phyloP scores from a whole-genome alignment of 2,329 filamentous ascomycete genomes.

The Pseudocercospora vitis region DNA sequence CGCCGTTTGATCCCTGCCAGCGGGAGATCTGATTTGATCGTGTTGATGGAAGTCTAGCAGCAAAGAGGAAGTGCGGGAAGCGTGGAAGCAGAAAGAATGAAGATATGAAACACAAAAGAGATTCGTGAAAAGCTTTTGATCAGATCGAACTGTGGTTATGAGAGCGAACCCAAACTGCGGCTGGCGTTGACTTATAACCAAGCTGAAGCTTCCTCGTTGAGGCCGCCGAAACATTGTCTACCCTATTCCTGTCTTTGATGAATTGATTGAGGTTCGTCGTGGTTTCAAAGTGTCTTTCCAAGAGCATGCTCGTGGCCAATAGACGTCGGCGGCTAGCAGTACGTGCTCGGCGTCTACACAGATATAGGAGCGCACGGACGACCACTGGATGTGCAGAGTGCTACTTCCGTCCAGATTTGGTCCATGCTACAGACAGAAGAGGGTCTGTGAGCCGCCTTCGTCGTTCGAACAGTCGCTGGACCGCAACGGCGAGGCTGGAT shows the following conservation, averaged over 20 bases:
- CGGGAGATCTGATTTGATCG: slow-evolving; percentile 24
- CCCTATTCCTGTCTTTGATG: slow-evolving; percentile 23
- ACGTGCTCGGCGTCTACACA: slow-evolving; percentile 27
- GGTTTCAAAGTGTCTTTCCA: slow-evolving; percentile 23
- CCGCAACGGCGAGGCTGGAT: slow-evolving; percentile 5
- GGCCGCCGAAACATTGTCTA: slow-evolving; percentile 14
- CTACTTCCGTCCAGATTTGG: background rate
- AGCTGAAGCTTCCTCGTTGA: background rate
- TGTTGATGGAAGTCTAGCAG: slow-evolving; percentile 4
- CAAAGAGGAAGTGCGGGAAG: slow-evolving; percentile 6
- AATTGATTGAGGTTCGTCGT: slow-evolving; percentile 14
- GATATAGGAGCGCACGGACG: slow-evolving; percentile 20
- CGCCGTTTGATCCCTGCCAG: slow-evolving; percentile 28
- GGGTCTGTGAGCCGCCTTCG: background rate
- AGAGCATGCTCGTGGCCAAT: slow-evolving; percentile 25
- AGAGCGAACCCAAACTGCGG: no score
- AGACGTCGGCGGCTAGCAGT: slow-evolving; percentile 24
- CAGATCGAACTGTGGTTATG: slow-evolving; percentile 9
- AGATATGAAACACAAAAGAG: slow-evolving; percentile 18
- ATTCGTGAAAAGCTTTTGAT: slow-evolving; percentile 19
- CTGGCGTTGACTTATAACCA: slow-evolving; percentile 19
- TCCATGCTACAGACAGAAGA: background rate
- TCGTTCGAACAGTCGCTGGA: slow-evolving; percentile 9
- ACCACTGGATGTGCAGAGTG: slow-evolving; percentile 6
- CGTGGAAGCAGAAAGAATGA: slow-evolving; percentile 11